Evolutionary conservation across 108 stramenopile genomes (phyloP).

Genomic region (Skeletonema tropicum): DNA sequence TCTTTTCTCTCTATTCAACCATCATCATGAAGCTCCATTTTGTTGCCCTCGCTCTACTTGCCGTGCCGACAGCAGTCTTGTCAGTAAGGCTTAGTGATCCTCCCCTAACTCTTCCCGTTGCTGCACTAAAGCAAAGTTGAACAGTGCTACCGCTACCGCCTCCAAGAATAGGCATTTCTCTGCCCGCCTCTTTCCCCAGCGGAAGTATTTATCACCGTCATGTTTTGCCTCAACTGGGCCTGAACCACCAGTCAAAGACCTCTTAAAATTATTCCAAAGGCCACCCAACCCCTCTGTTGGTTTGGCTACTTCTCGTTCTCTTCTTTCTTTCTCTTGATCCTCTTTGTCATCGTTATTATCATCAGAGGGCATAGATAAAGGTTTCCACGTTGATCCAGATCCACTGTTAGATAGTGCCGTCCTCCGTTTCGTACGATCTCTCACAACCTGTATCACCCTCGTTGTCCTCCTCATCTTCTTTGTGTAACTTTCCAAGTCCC

Average conservation of each 20-base stretch:
- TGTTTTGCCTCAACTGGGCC: background rate
- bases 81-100: too few species aligned
- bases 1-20: too few species aligned
- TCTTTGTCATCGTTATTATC: background rate
- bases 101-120: slow-evolving; percentile 28
- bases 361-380: background rate
- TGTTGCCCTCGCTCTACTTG: too few species aligned
- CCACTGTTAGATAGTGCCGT: background rate
- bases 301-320: background rate
- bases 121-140: slow-evolving; percentile 22
- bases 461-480: background rate
- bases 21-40: too few species aligned
- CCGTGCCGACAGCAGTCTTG: too few species aligned
- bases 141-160: slow-evolving; percentile 28
- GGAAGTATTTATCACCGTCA: slow-evolving; percentile 11
- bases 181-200: slow-evolving; percentile 14
- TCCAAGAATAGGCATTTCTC: slow-evolving; percentile 17
- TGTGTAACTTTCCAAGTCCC: background rate
- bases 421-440: background rate
- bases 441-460: background rate
- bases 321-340: background rate
- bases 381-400: background rate
- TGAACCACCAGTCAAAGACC: background rate
- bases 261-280: background rate
- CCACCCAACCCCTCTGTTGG: background rate